Conservation (phyloP, 2,329 filamentous ascomycete genomes). For the Didymella segeticola region DNA sequence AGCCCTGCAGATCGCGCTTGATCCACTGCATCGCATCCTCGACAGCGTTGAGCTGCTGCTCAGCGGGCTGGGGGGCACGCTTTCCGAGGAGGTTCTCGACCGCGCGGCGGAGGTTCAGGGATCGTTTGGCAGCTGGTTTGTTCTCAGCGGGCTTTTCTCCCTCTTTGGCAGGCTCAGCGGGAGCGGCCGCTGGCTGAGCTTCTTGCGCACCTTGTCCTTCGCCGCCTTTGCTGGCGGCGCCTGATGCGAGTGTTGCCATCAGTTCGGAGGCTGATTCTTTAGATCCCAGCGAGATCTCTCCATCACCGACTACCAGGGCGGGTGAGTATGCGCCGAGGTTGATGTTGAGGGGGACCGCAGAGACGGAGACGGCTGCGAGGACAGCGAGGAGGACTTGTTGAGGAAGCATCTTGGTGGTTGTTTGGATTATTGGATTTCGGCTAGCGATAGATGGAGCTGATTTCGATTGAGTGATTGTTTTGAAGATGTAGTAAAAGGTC, state of each 20-base stretch:
- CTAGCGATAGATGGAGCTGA: conserved; percentile 18
- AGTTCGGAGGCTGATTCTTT: conserved; percentile 51
- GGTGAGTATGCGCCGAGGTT: conserved; percentile 61
- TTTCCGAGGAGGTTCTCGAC: conserved; percentile 35
- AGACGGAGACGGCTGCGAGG: conserved; percentile 41
- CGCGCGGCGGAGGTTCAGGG: conserved; percentile 35
- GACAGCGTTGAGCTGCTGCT: conserved; percentile 39
- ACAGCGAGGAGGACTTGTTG: conserved; percentile 47
- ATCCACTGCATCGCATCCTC: conserved; percentile 47
- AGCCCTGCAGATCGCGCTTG: conserved; percentile 58
- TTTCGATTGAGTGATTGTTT: conserved; percentile 33
- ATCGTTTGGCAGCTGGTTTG: conserved; percentile 37
- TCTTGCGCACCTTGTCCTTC: conserved; percentile 30
- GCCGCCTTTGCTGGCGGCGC: conserved; percentile 39
- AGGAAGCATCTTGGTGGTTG: conserved; percentile 46
- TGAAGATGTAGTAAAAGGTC: conserved; percentile 29
- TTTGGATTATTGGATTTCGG: conserved; percentile 5
- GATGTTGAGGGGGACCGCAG: conserved; percentile 58
- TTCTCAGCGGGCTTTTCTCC: conserved; percentile 33
- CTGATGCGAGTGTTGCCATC: conserved; percentile 55
- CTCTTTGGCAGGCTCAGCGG: conserved; percentile 19
- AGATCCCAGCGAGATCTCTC: conserved; percentile 58
- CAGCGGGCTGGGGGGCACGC: conserved; percentile 32
- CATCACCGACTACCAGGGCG: conserved; percentile 62
- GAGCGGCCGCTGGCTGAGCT: conserved; percentile 21